Evolutionary conservation across 1,139 yeast genomes (phyloP), one percentile per base, ranked within the genome.

Genomic region (Torulaspora pretoriensis): DNA sequence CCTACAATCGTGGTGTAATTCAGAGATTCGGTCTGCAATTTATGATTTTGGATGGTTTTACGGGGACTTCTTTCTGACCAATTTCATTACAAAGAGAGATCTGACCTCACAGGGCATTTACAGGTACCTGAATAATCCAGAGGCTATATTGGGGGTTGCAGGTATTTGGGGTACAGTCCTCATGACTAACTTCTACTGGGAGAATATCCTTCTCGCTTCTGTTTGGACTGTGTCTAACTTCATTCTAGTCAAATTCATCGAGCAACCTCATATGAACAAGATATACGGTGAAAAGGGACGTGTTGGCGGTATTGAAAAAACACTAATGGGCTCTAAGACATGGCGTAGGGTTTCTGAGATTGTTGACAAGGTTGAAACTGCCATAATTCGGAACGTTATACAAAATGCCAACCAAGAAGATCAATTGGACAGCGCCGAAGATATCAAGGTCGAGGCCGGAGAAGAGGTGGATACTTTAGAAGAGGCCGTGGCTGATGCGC

Each of bases 41-140:
- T 94, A 94, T 3, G 85, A 83, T 52, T 85, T 83, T 64, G 95
- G 95, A 12, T 86, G 95, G 95, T 86, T 85, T 59, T 86, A 83
- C 61, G 95, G 96, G 47, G 96, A 86, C 63, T 86, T 86, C 66
- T 86, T 86, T 64, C 72, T 84, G 53, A 82, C 86, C 28, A 70
- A 78, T 26, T 65, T 69, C 34, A 73, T 77, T 36, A 57, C 58
- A 0, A 57, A 64, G 38, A 58, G 62, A 22, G 60, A 64, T 47
- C 71, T 87, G 54, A 81, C 92, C 1, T 83, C 83, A 53, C 86
- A 88, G 26, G 96, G 96, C 43, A 87, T 86, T 42, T 87, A 86
- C 63, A 77, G 95, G 56, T 86, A 85, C 63, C 72, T 86, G 60
- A 87, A 86, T 62, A 85, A 86, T 59, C 96, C 96, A 6, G 95